Evolutionary conservation across 306 rosid species (phyloP), one percentile per base, ranked within the genome.

Genomic region (Fragaria vesca): DNA sequence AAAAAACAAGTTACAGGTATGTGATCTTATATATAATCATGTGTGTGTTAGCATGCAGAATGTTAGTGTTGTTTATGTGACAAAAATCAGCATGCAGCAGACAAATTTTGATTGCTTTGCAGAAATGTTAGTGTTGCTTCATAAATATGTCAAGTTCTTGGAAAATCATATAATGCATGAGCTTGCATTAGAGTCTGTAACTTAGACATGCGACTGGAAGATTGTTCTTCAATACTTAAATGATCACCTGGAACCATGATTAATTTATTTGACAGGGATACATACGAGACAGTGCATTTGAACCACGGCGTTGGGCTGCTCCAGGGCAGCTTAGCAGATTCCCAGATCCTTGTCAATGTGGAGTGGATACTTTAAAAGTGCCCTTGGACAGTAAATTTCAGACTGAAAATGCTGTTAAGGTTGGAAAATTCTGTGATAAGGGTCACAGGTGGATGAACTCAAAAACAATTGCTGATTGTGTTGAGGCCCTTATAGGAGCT

Each of bases 251-350:
- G 55, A 67, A 67, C 50, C 28, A 67, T 67, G 71, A n/a, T 67
- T 50, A 40, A 67, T 38, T n/a, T 12, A 75, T 40, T 86, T 74
- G 77, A 55, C 77, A 92, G 97, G 97, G 89, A 57, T 93, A 91
- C 78, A 87, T 92, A 60, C 88, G 90, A 45, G 97, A 95, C 73
- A 69, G 88, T 48, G 90, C 97, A 71, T 93, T 95, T 83, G 99
- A 95, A 80, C 96, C 97, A 15, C 96, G 97, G 34, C 97, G 97
- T 38, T 95, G 99, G 99, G 84, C 81, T 80, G 99, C 99, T 75
- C 97, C 97, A 4, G 99, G 99, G 77, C 97, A 95, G 76, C 72
- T 12, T 80, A 77, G 87, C 63, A 58, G 88, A 77, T 83, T 85
- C 21, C 67, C 87, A 18, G 88, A 84, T 81, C 75, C 63, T 55